Conservation (phyloP, 1,139 yeast species). For the Diutina sp. region DNA sequence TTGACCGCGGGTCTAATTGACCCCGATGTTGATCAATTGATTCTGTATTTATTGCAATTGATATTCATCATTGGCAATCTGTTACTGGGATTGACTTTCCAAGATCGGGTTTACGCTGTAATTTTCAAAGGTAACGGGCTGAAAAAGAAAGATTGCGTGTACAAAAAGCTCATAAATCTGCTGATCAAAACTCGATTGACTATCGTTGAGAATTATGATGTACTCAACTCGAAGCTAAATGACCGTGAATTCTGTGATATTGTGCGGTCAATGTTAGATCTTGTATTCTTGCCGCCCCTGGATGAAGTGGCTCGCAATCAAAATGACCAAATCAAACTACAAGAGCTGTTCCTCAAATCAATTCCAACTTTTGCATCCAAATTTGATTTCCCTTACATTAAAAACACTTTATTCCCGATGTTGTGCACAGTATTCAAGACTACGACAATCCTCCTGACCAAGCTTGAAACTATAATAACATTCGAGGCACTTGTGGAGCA, state of each 20-base stretch:
- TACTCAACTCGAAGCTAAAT: slow-evolving; percentile 40
- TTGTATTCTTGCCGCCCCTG: slow-evolving; percentile 16
- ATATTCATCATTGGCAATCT: slow-evolving; percentile 52
- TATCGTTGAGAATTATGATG: slow-evolving; percentile 42
- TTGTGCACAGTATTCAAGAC: slow-evolving; percentile 65
- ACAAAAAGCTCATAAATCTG: slow-evolving; percentile 26
- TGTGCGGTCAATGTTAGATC: slow-evolving; percentile 17
- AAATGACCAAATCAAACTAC: slow-evolving; percentile 30
- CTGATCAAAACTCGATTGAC: slow-evolving; percentile 25
- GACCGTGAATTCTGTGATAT: slow-evolving; percentile 30
- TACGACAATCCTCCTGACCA: slow-evolving; percentile 72
- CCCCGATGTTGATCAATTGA: slow-evolving; percentile 18
- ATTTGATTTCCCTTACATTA: slow-evolving; percentile 61
- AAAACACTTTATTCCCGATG: slow-evolving; percentile 61
- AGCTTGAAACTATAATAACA: slow-evolving; percentile 54
- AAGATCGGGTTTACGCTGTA: slow-evolving; percentile 44
- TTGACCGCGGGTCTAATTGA: slow-evolving; percentile 6
- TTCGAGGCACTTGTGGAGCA: slow-evolving; percentile 45
- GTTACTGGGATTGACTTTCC: slow-evolving; percentile 66
- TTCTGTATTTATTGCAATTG: slow-evolving; percentile 43
- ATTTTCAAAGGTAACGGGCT: slow-evolving; percentile 14
- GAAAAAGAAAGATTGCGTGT: slow-evolving; percentile 19
- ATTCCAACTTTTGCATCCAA: slow-evolving; percentile 30
- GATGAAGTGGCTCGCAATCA: slow-evolving; percentile 12
- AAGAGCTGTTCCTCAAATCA: slow-evolving; percentile 42